Conservation (phyloP, 2,329 filamentous ascomycete genomes). For the Pyricularia grisea region DNA sequence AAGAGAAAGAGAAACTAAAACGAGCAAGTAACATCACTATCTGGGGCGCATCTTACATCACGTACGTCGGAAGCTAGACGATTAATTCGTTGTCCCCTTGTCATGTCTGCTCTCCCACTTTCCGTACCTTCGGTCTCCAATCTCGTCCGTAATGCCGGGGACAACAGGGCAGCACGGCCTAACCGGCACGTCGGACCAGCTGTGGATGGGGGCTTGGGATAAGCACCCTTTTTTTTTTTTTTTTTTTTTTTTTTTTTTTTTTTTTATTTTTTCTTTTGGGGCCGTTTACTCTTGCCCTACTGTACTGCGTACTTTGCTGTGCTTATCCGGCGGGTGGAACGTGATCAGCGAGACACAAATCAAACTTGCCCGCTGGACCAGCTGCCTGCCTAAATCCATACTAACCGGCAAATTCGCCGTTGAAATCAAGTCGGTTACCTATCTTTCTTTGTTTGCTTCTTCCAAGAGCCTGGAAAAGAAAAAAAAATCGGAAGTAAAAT, state of each 20-base stretch:
- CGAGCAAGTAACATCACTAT: not conserved
- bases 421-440: not conserved
- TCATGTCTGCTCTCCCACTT: not conserved
- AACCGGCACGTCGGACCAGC: not conserved
- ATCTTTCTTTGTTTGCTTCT: not conserved
- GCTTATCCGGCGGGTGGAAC: not conserved
- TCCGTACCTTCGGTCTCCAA: not conserved
- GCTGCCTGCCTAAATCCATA: not conserved
- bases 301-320: not conserved
- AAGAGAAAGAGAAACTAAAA: not conserved
- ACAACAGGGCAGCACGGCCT: not conserved
- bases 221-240: no score
- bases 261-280: not conserved
- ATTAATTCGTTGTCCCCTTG: not conserved
- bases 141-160: not conserved
- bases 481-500: not conserved
- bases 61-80: not conserved
- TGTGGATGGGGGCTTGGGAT: not conserved
- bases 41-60: not conserved
- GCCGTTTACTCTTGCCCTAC: no score
- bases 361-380: not conserved
- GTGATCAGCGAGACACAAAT: not conserved
- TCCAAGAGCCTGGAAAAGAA: not conserved
- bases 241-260: not conserved
- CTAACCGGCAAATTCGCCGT: not conserved